Percentiles rank a stretch among this genome's conserved stretches.
phyloP scores from a whole-genome alignment of 306 rosid genomes.

The Herpetospermum pedunculosum region DNA sequence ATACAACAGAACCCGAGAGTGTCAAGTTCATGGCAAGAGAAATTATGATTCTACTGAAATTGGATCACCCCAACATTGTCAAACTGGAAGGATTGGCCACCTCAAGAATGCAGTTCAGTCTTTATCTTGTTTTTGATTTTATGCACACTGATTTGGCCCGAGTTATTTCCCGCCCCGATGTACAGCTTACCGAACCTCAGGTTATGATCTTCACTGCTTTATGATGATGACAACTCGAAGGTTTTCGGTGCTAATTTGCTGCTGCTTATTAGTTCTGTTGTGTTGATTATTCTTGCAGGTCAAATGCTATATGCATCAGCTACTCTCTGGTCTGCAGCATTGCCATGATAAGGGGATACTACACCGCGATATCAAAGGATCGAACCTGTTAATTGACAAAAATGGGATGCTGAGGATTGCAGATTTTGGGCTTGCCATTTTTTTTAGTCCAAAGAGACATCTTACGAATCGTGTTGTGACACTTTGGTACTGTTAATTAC shows the following conservation, averaged over 20 bases:
- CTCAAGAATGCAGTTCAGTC: constrained; percentile 83
- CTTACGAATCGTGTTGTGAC: constrained; percentile 93
- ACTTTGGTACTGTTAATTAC: constrained; percentile 16
- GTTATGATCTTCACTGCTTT: constrained; percentile 19
- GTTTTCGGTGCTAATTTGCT: constrained; percentile 12
- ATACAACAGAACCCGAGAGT: constrained; percentile 77
- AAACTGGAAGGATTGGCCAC: constrained; percentile 88
- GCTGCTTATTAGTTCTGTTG: constrained; percentile 2
- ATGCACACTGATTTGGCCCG: constrained; percentile 79
- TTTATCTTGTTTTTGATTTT: constrained; percentile 85
- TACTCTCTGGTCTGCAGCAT: constrained; percentile 84
- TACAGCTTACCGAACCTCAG: constrained; percentile 75
- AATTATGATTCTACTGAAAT: constrained; percentile 50
- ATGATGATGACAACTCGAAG: background rate
- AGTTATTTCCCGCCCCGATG: constrained; percentile 36
- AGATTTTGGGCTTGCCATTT: constrained; percentile 84
- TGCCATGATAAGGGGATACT: constrained; percentile 84
- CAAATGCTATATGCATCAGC: constrained; percentile 84
- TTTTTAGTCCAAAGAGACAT: constrained; percentile 32
- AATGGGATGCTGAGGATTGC: constrained; percentile 79
- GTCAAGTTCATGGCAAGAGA: constrained; percentile 92
- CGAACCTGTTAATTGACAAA: constrained; percentile 74
- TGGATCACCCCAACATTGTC: constrained; percentile 80
- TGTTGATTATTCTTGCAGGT: constrained; percentile 42
- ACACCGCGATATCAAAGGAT: constrained; percentile 84